phyloP scores from a whole-genome alignment of 352 stramenopile species.

The Phytophthora sp. region DNA sequence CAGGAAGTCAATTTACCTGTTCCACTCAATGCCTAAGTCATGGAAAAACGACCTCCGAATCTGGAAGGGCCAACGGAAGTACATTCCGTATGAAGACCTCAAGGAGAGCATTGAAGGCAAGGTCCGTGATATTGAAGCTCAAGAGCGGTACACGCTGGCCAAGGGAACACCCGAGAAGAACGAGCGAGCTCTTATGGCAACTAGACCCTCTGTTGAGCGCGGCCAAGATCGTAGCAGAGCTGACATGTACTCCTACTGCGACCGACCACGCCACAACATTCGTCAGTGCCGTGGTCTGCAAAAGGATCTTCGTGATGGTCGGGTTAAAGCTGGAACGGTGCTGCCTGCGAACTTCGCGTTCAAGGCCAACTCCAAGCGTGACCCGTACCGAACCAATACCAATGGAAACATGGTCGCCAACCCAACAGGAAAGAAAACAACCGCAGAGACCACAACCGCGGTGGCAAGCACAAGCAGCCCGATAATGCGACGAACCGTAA shows the following conservation, averaged over 20 bases:
- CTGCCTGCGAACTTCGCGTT: conserved; percentile 1
- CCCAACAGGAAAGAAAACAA: neutral
- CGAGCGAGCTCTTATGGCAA: neutral
- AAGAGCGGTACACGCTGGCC: neutral
- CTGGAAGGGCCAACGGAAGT: neutral
- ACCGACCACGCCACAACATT: conserved; percentile 1
- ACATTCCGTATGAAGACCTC: neutral
- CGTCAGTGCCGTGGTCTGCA: conserved; percentile 36
- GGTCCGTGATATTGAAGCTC: neutral
- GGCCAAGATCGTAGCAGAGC: neutral
- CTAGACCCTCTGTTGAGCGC: neutral
- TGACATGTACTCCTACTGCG: neutral
- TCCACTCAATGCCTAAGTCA: neutral
- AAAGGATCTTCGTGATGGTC: neutral
- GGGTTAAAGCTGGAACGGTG: neutral
- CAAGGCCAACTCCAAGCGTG: conserved; percentile 1
- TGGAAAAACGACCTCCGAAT: neutral
- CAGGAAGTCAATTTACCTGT: neutral
- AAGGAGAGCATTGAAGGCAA: neutral
- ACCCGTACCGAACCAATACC: neutral
- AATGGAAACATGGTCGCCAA: neutral
- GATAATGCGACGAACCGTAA: neutral
- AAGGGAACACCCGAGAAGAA: neutral
- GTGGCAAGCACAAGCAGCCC: neutral
- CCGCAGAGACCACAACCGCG: neutral